These are phyloP conservation scores for Amesomyces nigricolor DNA, from an alignment of 2,329 filamentous ascomycete species.

Conservation along the genomic window DNA sequence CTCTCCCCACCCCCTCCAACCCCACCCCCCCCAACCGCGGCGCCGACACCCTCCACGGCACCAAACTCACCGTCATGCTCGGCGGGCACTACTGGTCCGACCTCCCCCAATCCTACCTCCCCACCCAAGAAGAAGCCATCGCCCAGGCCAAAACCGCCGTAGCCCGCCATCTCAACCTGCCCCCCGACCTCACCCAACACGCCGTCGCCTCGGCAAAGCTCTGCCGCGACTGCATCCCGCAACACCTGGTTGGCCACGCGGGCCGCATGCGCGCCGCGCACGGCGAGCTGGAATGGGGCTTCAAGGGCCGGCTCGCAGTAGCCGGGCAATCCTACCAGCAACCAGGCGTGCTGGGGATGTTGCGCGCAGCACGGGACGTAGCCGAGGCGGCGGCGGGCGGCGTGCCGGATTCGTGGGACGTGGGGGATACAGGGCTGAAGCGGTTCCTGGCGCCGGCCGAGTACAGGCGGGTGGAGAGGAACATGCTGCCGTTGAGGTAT, in stretches of 20 bases:
- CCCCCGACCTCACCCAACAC: slow-evolving; percentile 49
- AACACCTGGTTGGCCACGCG: slow-evolving; percentile 77
- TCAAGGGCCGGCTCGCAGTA: slow-evolving; percentile 59
- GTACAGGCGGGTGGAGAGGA: background rate
- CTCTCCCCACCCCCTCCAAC: slow-evolving; percentile 22
- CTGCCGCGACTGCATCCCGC: slow-evolving; percentile 73
- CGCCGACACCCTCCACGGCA: slow-evolving; percentile 55
- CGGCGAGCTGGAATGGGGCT: slow-evolving; percentile 48
- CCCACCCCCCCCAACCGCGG: slow-evolving; percentile 28
- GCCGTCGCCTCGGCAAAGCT: slow-evolving; percentile 55
- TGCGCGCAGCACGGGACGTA: slow-evolving; percentile 46
- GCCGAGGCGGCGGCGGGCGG: slow-evolving; percentile 34
- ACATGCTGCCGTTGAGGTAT: slow-evolving; percentile 12
- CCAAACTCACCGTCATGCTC: slow-evolving; percentile 89
- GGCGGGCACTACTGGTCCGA: slow-evolving; percentile 88
- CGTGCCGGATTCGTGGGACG: background rate
- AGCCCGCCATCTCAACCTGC: slow-evolving; percentile 68
- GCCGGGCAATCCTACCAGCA: slow-evolving; percentile 50
- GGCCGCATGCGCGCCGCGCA: slow-evolving; percentile 54
- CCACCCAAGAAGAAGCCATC: slow-evolving; percentile 60
- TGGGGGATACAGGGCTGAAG: slow-evolving; percentile 33
- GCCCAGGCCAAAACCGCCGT: slow-evolving; percentile 65
- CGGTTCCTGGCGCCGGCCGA: slow-evolving; percentile 22
- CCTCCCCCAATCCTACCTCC: slow-evolving; percentile 41
- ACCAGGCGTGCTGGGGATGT: slow-evolving; percentile 46